Conservation (phyloP, 352 stramenopile species). For the Phytopythium vexans region DNA sequence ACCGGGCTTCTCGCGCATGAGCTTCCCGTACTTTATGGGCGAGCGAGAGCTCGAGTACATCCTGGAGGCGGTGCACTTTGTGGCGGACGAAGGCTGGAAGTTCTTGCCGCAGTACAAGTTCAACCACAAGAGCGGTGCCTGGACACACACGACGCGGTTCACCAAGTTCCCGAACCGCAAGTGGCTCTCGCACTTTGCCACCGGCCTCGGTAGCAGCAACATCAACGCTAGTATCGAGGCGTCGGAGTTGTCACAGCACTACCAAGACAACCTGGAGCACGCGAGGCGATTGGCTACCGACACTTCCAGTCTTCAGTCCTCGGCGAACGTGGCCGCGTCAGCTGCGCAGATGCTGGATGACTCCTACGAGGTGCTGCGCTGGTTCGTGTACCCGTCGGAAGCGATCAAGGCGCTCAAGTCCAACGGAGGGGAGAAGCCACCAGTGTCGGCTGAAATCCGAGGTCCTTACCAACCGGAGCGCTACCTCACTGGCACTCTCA, state of each 20-base stretch:
- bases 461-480: conserved; percentile 50
- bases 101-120: conserved; percentile 94
- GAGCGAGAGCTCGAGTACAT: conserved; percentile 92
- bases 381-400: conserved; percentile 75
- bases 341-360: conserved; percentile 49
- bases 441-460: conserved; percentile 20
- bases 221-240: conserved; percentile 17
- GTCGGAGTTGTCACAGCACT: conserved; percentile 39
- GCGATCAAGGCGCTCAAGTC: conserved; percentile 87
- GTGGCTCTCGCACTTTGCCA: conserved; percentile 54
- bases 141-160: conserved; percentile 74
- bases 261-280: conserved; percentile 35
- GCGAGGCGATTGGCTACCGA: conserved; percentile 27
- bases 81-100: conserved; percentile 90
- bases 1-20: conserved; percentile 93
- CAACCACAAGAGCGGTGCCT: conserved; percentile 94
- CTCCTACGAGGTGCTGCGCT: conserved; percentile 49
- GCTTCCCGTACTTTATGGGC: conserved; percentile 86
- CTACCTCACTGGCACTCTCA: conserved; percentile 38
- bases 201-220: conserved; percentile 19
- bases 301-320: conserved; percentile 6
- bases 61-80: conserved; percentile 89
- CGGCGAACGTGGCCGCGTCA: conserved; percentile 29
- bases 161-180: conserved; percentile 52
- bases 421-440: conserved; percentile 68